These are phyloP conservation scores for Capsella rubella DNA, from an alignment of 441 rosid genomes.

Conservation along the genomic window DNA sequence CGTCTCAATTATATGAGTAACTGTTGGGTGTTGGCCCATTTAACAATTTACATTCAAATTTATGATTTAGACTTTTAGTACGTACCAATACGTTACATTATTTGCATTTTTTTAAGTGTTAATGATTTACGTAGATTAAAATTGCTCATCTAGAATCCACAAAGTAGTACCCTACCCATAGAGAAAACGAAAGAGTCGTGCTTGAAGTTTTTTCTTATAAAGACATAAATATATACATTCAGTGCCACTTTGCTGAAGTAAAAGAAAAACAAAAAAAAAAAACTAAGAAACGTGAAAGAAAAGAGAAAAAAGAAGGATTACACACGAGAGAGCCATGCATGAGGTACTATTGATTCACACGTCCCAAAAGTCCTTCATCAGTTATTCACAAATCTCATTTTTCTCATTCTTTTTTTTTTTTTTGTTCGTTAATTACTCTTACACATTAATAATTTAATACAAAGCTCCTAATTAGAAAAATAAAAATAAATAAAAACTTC, in stretches of 20 bases:
- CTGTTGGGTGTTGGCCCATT: no score
- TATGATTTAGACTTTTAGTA: no score
- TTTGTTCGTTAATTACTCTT: slow-evolving; percentile 34
- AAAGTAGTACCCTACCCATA: neutral
- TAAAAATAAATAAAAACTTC: neutral
- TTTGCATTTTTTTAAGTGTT: no score
- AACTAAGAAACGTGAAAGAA: slow-evolving; percentile 29
- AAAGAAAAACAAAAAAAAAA: neutral
- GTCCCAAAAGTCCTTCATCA: slow-evolving; percentile 2
- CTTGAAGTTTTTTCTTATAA: neutral
- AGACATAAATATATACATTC: slow-evolving; percentile 14
- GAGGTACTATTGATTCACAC: neutral
- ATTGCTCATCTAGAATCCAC: no score
- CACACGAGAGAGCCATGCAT: neutral
- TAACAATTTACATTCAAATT: no score
- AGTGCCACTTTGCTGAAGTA: neutral
- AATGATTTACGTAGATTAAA: no score
- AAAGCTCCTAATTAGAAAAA: slow-evolving; percentile 5
- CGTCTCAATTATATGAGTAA: no score
- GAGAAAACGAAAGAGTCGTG: neutral
- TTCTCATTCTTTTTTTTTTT: neutral
- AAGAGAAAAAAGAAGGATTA: neutral
- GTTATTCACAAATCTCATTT: slow-evolving; percentile 23
- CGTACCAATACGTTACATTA: no score
- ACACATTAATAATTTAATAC: no score